Percentiles rank a stretch among this genome's conserved stretches.
These are phyloP conservation scores for Mrakia hoshinonis DNA, from an alignment of 768 basidiomycete species.

Conservation along the genomic window DNA sequence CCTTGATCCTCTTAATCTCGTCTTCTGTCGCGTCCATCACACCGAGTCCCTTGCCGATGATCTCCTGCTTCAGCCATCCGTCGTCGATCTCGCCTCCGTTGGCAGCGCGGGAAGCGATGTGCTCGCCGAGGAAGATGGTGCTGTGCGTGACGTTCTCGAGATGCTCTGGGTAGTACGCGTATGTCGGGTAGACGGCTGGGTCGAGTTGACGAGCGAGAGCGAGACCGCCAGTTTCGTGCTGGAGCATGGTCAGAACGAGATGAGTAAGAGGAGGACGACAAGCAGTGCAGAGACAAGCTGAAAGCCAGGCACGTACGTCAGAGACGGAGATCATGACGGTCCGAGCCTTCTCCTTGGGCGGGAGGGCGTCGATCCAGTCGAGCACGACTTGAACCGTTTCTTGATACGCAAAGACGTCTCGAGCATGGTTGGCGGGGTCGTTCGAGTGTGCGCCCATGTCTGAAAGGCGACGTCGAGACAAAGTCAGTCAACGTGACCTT, in stretches of 20 bases:
- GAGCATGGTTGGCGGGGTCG: conserved; percentile 16
- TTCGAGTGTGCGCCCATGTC: conserved; percentile 19
- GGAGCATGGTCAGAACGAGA: neutral
- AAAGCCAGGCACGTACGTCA: conserved; percentile 15
- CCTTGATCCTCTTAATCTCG: conserved; percentile 30
- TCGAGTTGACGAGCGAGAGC: conserved; percentile 34
- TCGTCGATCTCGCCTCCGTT: conserved; percentile 8
- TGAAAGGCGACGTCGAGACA: neutral
- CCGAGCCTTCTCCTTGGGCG: conserved; percentile 24
- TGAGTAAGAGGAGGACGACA: neutral
- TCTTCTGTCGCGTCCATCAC: conserved; percentile 30
- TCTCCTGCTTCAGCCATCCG: conserved; percentile 27
- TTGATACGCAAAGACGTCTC: conserved; percentile 34
- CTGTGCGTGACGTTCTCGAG: conserved; percentile 33
- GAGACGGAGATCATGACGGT: conserved; percentile 34
- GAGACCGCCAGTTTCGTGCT: conserved; percentile 36
- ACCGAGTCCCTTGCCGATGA: conserved; percentile 33
- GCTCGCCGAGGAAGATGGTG: conserved; percentile 29
- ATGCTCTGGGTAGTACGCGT: conserved; percentile 33
- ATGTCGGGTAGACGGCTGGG: conserved; percentile 31
- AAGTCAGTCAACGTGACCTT: neutral
- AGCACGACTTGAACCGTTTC: conserved; percentile 32
- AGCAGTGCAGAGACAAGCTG: neutral
- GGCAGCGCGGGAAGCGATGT: conserved; percentile 21
- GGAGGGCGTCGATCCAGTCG: conserved; percentile 19